Evolutionary conservation across 2,329 filamentous ascomycete genomes (phyloP).

Genomic region (Botrytis pseudocinerea): DNA sequence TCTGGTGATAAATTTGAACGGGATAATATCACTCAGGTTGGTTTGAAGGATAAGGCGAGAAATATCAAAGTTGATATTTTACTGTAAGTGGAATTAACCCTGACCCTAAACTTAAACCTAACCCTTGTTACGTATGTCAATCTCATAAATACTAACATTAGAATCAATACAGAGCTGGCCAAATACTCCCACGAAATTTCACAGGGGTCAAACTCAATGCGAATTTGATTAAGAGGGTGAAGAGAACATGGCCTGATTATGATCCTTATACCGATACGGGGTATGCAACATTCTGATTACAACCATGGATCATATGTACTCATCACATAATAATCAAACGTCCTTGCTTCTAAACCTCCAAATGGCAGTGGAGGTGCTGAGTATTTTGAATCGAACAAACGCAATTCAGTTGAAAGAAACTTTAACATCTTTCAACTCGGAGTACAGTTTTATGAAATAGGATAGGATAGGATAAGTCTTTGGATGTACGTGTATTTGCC

Average conservation of each 20-base stretch:
- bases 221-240: neutral
- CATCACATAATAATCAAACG: neutral
- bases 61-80: slow-evolving; percentile 51
- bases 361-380: neutral
- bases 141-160: neutral
- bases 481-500: neutral
- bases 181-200: neutral
- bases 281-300: neutral
- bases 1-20: slow-evolving; percentile 40
- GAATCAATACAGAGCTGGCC: neutral
- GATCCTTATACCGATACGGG: neutral
- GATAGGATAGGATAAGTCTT: neutral
- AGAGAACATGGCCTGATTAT: neutral
- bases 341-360: neutral
- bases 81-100: slow-evolving; percentile 43
- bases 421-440: neutral
- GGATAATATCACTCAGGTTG: slow-evolving; percentile 47
- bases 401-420: neutral
- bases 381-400: neutral
- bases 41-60: slow-evolving; percentile 56
- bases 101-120: slow-evolving; percentile 1
- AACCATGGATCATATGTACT: neutral
- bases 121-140: neutral
- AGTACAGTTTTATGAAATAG: neutral
- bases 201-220: slow-evolving; percentile 1